Conservation (phyloP, 2,329 filamentous ascomycete species). For the Chaetomiaceae sp. region DNA sequence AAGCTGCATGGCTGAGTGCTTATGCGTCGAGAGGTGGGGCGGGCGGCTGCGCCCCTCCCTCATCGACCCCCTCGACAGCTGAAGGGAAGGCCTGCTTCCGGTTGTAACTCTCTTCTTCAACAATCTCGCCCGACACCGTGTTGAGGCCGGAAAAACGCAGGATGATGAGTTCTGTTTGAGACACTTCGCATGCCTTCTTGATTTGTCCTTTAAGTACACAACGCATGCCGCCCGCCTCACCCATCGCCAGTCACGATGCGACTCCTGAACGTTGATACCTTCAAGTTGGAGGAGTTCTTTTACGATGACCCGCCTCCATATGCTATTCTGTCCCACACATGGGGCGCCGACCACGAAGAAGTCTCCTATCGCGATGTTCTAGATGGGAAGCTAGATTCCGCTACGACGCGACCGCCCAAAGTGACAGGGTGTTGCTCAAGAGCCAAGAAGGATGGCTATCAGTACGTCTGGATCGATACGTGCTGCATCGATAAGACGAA, state of each 20-base stretch:
- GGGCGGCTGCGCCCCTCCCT: too few species aligned
- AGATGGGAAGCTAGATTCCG: not conserved
- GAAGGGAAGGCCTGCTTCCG: too few species aligned
- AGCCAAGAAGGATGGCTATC: slow-evolving; percentile 8
- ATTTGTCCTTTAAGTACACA: too few species aligned
- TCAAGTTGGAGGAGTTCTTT: slow-evolving; percentile 16
- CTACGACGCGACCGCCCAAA: not conserved
- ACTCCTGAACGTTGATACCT: slow-evolving; percentile 18
- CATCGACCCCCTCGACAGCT: too few species aligned
- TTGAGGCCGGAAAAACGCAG: too few species aligned
- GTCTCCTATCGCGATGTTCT: slow-evolving; percentile 17
- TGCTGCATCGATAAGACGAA: slow-evolving; percentile 26
- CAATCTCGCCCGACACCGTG: too few species aligned
- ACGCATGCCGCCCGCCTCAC: not conserved
- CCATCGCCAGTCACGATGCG: slow-evolving; percentile 9
- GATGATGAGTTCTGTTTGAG: too few species aligned
- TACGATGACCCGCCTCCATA: slow-evolving; percentile 6
- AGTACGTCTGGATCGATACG: slow-evolving; percentile 24
- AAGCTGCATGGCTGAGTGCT: too few species aligned
- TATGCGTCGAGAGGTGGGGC: too few species aligned
- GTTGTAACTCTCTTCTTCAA: too few species aligned
- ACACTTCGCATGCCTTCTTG: too few species aligned
- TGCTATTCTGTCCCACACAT: slow-evolving; percentile 18
- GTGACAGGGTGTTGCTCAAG: slow-evolving; percentile 6
- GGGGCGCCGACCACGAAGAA: slow-evolving; percentile 15